These are phyloP conservation scores for Penicillium sumatraense DNA, from an alignment of 2,329 filamentous ascomycete genomes.

Conservation along the genomic window DNA sequence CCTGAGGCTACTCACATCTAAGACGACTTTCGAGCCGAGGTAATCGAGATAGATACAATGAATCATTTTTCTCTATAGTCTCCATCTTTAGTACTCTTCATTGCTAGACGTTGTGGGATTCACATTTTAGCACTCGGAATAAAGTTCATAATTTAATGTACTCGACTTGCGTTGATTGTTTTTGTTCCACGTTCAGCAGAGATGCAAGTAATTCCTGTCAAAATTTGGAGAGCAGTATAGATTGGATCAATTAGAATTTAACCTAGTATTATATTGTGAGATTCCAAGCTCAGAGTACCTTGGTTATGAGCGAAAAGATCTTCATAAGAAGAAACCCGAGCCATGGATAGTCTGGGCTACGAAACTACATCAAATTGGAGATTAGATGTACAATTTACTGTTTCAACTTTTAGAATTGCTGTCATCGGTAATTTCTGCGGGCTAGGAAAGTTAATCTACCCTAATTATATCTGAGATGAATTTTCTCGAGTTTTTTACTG, in stretches of 20 bases:
- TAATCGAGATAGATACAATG: neutral
- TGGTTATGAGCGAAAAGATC: neutral
- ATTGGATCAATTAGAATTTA: neutral
- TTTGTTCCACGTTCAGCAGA: neutral
- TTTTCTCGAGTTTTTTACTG: neutral
- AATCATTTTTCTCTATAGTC: neutral
- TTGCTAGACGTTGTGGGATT: neutral
- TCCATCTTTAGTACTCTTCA: neutral
- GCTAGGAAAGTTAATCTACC: neutral
- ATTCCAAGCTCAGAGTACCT: neutral
- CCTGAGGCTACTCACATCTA: conserved; percentile 1
- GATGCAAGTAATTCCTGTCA: neutral
- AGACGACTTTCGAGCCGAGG: neutral
- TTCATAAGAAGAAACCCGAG: neutral
- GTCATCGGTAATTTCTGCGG: neutral
- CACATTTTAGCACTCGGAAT: neutral
- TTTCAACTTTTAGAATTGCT: neutral
- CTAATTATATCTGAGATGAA: neutral
- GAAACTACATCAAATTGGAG: neutral
- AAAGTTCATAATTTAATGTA: neutral
- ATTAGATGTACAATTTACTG: neutral
- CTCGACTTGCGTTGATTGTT: neutral
- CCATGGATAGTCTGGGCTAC: neutral
- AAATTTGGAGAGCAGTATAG: neutral
- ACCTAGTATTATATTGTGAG: neutral